These are phyloP conservation scores for Piloderma croceum DNA, from an alignment of 768 basidiomycete genomes.

Conservation along the genomic window DNA sequence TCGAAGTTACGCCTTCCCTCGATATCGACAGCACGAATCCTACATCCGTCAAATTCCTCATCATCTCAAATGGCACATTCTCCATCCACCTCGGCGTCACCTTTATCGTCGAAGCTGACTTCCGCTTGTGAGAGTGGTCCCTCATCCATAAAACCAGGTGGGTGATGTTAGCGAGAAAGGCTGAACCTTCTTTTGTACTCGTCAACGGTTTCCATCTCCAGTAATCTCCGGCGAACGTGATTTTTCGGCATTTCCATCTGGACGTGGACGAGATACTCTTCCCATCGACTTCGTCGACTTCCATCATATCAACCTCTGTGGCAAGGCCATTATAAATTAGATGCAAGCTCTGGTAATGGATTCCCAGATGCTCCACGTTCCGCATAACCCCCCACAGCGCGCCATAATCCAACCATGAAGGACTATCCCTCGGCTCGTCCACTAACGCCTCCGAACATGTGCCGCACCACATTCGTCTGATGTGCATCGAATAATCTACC, in stretches of 20 bases:
- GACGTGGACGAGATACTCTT: too few species aligned
- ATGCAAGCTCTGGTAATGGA: slow-evolving; percentile 27
- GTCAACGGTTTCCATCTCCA: slow-evolving; percentile 30
- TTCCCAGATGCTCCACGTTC: slow-evolving; percentile 28
- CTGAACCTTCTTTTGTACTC: slow-evolving; percentile 23
- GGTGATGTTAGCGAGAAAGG: slow-evolving; percentile 32
- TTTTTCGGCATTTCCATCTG: slow-evolving; percentile 24
- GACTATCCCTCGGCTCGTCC: slow-evolving; percentile 10
- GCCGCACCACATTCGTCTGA: slow-evolving; percentile 33
- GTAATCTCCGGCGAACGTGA: slow-evolving; percentile 27
- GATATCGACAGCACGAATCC: slow-evolving; percentile 27
- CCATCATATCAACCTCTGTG: slow-evolving; percentile 7
- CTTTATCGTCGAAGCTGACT: neutral
- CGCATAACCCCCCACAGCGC: slow-evolving; percentile 24
- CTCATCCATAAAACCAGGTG: slow-evolving; percentile 31
- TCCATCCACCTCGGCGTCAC: slow-evolving; percentile 18
- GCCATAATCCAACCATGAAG: slow-evolving; percentile 15
- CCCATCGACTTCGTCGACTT: too few species aligned
- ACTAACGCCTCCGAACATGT: slow-evolving; percentile 24
- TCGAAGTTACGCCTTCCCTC: too few species aligned
- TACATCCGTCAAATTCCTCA: slow-evolving; percentile 30
- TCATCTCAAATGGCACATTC: slow-evolving; percentile 26
- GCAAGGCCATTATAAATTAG: slow-evolving; percentile 31
- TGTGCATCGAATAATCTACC: slow-evolving; percentile 25
- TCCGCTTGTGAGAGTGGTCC: too few species aligned